Conservation (phyloP, 2,329 filamentous ascomycete species). For the Dactylellina sp. region DNA sequence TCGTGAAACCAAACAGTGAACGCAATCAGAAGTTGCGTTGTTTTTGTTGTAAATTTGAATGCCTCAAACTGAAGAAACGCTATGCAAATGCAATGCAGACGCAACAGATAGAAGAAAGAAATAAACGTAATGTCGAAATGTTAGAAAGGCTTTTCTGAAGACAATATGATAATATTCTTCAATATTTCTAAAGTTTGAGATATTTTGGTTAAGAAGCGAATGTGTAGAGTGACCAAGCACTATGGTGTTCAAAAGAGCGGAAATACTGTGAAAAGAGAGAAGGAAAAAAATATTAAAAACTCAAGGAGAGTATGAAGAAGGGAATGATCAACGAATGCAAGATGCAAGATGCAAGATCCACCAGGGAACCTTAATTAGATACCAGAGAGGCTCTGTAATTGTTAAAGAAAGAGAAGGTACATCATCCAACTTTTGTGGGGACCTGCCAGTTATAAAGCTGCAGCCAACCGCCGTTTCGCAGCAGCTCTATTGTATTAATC, state of each 20-base stretch:
- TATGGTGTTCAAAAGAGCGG: constrained; percentile 7
- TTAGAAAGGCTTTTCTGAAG: no score
- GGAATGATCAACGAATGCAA: constrained; percentile 20
- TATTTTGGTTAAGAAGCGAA: constrained; percentile 5
- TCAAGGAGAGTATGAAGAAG: constrained; percentile 8
- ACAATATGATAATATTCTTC: neutral
- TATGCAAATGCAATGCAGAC: constrained; percentile 16
- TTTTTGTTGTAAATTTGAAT: constrained; percentile 46
- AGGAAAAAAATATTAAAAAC: constrained; percentile 2
- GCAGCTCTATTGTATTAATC: neutral
- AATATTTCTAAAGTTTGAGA: neutral
- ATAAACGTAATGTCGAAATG: neutral
- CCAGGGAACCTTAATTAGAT: constrained; percentile 12
- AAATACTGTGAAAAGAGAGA: neutral
- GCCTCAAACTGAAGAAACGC: neutral
- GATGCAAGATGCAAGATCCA: constrained; percentile 24
- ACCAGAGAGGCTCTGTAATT: neutral
- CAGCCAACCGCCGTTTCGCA: neutral
- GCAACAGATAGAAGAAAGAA: neutral
- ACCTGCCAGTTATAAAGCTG: constrained; percentile 11
- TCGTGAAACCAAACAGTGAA: constrained; percentile 1
- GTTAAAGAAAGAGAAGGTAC: neutral
- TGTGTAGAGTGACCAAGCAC: constrained; percentile 17
- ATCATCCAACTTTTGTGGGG: neutral
- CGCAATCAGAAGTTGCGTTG: constrained; percentile 29